Conservation (phyloP, 192 early-diverging fungal genomes). For the Backusella parvicylindrica region DNA sequence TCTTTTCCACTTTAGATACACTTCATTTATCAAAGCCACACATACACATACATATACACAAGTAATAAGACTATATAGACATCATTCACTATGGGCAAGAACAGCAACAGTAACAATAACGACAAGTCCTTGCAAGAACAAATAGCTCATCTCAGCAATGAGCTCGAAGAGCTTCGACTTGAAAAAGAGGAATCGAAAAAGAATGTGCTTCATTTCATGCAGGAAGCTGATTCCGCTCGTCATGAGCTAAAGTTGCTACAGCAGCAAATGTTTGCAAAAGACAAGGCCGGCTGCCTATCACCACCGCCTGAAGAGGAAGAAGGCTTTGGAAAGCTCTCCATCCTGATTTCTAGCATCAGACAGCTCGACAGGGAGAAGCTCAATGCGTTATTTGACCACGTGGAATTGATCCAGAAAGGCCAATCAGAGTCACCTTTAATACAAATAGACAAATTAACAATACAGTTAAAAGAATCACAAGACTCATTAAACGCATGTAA, state of each 20-base stretch:
- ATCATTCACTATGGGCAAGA: background rate
- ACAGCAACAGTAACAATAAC: background rate
- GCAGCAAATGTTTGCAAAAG: background rate
- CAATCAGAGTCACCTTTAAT: background rate
- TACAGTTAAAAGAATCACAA: background rate
- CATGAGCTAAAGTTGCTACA: background rate
- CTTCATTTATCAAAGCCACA: background rate
- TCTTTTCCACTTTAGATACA: background rate
- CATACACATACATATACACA: background rate
- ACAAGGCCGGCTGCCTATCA: background rate
- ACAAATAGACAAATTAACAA: background rate
- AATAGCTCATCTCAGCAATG: slow-evolving; percentile 12
- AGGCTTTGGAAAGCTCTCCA: background rate
- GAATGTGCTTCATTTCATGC: slow-evolving; percentile 14
- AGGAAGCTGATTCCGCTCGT: slow-evolving; percentile 18
- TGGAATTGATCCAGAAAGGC: background rate
- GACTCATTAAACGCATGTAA: background rate
- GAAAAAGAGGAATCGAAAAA: slow-evolving; percentile 19
- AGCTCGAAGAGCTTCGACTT: slow-evolving; percentile 21
- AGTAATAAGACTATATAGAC: background rate
- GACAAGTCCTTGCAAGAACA: slow-evolving; percentile 2
- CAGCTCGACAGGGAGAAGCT: background rate
- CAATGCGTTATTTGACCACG: background rate
- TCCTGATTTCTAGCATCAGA: background rate
- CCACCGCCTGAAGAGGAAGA: background rate